Percentiles rank a stretch among this genome's conserved stretches.
phyloP scores from a whole-genome alignment of 805 yeast species.

The Pichia ethanolica region DNA sequence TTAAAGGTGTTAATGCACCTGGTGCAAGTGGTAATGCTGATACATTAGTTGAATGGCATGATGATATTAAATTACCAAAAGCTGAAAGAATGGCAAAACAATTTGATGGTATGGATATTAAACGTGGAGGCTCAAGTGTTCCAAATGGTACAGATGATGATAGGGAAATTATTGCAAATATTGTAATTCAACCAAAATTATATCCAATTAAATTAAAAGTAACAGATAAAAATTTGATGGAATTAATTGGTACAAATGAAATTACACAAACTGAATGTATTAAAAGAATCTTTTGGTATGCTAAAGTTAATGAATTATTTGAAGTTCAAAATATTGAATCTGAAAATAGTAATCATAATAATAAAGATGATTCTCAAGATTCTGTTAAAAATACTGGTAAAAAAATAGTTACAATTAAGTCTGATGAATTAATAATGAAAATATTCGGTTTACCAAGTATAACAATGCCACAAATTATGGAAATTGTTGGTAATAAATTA shows the following conservation, averaged over 20 bases:
- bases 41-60: slow-evolving; percentile 84
- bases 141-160: slow-evolving; percentile 20
- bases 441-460: slow-evolving; percentile 46
- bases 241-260: slow-evolving; percentile 67
- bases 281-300: slow-evolving; percentile 29
- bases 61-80: slow-evolving; percentile 35
- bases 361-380: background rate
- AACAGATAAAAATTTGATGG: slow-evolving; percentile 53
- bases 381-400: slow-evolving; percentile 3
- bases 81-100: slow-evolving; percentile 30
- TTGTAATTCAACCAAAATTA: slow-evolving; percentile 77
- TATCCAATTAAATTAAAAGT: slow-evolving; percentile 60
- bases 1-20: slow-evolving; percentile 14
- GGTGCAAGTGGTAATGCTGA: slow-evolving; percentile 22
- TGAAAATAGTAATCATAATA: slow-evolving; percentile 7
- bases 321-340: slow-evolving; percentile 24
- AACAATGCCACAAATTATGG: slow-evolving; percentile 66
- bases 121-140: slow-evolving; percentile 56
- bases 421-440: slow-evolving; percentile 39
- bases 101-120: slow-evolving; percentile 87
- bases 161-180: slow-evolving; percentile 54
- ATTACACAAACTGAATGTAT: slow-evolving; percentile 81
- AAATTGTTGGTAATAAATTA: slow-evolving; percentile 58
- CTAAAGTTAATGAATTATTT: slow-evolving; percentile 30
- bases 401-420: slow-evolving; percentile 25